Conservation (phyloP, 345 rosid species). For the Euphorbia pulcherrima region DNA sequence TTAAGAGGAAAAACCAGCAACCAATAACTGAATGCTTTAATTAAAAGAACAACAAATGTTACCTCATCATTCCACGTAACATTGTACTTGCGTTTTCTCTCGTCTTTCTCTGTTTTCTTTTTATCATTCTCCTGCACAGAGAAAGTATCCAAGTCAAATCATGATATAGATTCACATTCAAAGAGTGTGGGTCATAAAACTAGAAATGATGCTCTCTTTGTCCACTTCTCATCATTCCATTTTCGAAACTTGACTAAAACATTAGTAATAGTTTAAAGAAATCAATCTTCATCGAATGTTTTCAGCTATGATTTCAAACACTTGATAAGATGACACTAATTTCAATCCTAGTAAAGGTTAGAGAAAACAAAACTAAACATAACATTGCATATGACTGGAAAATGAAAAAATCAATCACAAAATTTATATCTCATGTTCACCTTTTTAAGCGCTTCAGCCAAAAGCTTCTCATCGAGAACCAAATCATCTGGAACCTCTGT, state of each 20-base stretch:
- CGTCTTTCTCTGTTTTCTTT: slow-evolving; percentile 10
- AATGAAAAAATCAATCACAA: not conserved
- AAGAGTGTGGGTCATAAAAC: not conserved
- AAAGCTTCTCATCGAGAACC: slow-evolving; percentile 56
- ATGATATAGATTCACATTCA: not conserved
- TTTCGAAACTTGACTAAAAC: not conserved
- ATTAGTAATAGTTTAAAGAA: no score
- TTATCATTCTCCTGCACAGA: slow-evolving; percentile 9
- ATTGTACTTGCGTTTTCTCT: slow-evolving; percentile 14
- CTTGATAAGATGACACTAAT: not conserved
- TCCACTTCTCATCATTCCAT: not conserved
- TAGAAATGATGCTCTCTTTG: not conserved
- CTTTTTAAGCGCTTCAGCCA: slow-evolving; percentile 64
- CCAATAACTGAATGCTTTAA: not conserved
- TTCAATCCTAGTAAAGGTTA: not conserved
- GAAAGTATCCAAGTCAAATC: not conserved
- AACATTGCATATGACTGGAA: not conserved
- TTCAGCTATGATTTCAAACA: not conserved
- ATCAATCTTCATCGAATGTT: no score
- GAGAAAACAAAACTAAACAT: not conserved
- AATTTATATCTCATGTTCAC: slow-evolving; percentile 20
- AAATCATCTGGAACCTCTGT: slow-evolving; percentile 60
- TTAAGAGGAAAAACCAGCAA: not conserved
- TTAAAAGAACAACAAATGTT: not conserved
- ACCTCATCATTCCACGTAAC: slow-evolving; percentile 17